A percentile compares a stretch with the other conserved stretches of the same genome.
Conservation (phyloP, 345 rosid species). For the Litchi chinensis region DNA sequence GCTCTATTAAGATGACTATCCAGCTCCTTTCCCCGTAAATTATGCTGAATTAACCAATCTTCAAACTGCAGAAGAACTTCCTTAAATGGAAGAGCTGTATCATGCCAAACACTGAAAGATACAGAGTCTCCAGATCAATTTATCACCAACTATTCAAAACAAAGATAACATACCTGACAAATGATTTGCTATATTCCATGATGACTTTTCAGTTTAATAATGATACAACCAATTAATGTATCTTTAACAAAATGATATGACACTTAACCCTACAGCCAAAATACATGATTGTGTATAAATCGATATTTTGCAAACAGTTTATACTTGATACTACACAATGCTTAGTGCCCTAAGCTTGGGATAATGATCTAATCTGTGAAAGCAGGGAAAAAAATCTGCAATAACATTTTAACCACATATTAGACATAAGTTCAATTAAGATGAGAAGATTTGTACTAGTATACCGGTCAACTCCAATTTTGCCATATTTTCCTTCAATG, state of each 20-base stretch:
- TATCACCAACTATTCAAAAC: slow-evolving; percentile 5
- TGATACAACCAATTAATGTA: background rate
- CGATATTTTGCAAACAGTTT: background rate
- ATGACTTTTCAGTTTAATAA: slow-evolving; percentile 5
- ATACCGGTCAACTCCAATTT: slow-evolving; percentile 90
- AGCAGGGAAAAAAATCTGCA: background rate
- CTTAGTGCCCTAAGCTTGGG: background rate
- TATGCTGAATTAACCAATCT: slow-evolving; percentile 71
- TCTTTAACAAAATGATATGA: background rate
- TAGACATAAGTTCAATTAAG: background rate
- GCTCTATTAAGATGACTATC: slow-evolving; percentile 62
- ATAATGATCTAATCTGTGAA: background rate
- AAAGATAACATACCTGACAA: background rate
- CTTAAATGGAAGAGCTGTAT: slow-evolving; percentile 80
- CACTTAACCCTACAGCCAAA: background rate
- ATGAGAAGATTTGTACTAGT: slow-evolving; percentile 21
- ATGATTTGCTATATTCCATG: background rate
- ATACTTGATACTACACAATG: background rate
- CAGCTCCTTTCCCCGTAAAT: slow-evolving; percentile 55
- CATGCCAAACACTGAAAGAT: slow-evolving; percentile 89
- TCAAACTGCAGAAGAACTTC: slow-evolving; percentile 83
- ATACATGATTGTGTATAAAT: background rate
- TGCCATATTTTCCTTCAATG: slow-evolving; percentile 83
- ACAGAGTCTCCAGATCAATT: background rate
- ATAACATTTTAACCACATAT: background rate